A percentile compares a stretch with the other conserved stretches of the same genome.
Conservation (phyloP, 805 yeast genomes). For the Teunomyces gatunensis region DNA sequence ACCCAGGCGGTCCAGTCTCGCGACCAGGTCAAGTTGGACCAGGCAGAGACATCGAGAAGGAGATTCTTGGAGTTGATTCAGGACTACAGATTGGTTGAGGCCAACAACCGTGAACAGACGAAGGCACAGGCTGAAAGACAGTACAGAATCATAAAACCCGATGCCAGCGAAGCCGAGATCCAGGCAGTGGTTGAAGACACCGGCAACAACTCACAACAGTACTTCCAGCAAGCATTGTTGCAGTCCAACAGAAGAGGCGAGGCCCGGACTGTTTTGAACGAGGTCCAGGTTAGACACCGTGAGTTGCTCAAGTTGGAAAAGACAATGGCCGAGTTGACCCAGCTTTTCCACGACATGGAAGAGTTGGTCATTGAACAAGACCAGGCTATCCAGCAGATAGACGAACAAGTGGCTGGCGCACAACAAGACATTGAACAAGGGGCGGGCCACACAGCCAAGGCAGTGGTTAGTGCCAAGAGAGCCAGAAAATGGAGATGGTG, state of each 20-base stretch:
- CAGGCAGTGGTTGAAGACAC: conserved; percentile 81
- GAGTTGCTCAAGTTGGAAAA: conserved; percentile 93
- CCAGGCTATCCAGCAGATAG: conserved; percentile 76
- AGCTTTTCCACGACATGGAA: conserved; percentile 94
- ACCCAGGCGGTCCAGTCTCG: conserved; percentile 52
- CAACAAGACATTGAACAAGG: conserved; percentile 92
- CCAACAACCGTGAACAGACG: conserved; percentile 78
- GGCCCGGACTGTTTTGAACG: conserved; percentile 91
- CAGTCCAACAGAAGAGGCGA: conserved; percentile 89
- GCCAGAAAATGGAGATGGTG: conserved; percentile 91
- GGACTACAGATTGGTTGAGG: conserved; percentile 82
- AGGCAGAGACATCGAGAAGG: conserved; percentile 84
- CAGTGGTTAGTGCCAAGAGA: conserved; percentile 81
- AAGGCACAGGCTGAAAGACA: conserved; percentile 89
- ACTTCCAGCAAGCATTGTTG: conserved; percentile 88
- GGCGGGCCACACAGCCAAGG: conserved; percentile 88
- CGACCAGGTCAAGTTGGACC: conserved; percentile 81
- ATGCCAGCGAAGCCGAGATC: conserved; percentile 80
- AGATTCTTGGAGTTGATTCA: conserved; percentile 84
- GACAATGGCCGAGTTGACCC: conserved; percentile 93
- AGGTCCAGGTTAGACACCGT: conserved; percentile 93
- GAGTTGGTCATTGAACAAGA: conserved; percentile 95
- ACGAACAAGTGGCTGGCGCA: conserved; percentile 76
- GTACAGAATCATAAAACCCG: conserved; percentile 84
- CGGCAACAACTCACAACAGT: conserved; percentile 73